Conservation (phyloP, 148 eudicot species). For the Vaccinium darrowii region DNA sequence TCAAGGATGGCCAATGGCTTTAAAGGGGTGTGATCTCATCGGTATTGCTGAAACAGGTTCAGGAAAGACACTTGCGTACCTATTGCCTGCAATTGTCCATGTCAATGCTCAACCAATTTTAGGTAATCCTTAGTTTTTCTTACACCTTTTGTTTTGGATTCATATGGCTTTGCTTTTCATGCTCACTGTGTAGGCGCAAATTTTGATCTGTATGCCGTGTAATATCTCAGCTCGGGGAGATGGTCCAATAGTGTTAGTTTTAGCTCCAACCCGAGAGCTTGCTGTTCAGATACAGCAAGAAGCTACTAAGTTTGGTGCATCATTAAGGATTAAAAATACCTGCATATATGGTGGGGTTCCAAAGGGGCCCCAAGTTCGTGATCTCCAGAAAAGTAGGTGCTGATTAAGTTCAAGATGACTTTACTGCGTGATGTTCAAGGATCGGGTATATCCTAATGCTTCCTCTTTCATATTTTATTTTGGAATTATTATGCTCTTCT, state of each 20-base stretch:
- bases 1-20: conserved; percentile 99
- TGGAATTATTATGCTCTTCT: not conserved
- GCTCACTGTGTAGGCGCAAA: not conserved
- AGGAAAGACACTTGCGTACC: conserved; percentile 96
- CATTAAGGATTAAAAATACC: conserved; percentile 94
- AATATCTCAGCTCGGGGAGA: conserved; percentile 63
- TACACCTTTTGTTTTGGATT: not conserved
- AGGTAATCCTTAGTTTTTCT: conserved; percentile 39
- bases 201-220: not conserved
- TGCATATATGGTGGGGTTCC: conserved; percentile 99
- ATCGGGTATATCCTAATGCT: conserved; percentile 65
- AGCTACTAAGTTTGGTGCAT: conserved; percentile 95
- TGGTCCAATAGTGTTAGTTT: conserved; percentile 93
- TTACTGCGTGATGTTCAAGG: conserved; percentile 75
- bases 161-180: not conserved
- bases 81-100: conserved; percentile 97
- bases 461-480: conserved; percentile 13
- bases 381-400: conserved; percentile 99
- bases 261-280: conserved; percentile 98
- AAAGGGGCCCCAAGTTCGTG: conserved; percentile 99
- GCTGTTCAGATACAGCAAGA: conserved; percentile 99
- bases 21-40: conserved; percentile 96
- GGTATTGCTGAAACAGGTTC: conserved; percentile 99
- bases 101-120: conserved; percentile 97
- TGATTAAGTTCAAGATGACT: conserved; percentile 90